phyloP scores from a whole-genome alignment of 106 monocot species.

The Dioscorea alata region DNA sequence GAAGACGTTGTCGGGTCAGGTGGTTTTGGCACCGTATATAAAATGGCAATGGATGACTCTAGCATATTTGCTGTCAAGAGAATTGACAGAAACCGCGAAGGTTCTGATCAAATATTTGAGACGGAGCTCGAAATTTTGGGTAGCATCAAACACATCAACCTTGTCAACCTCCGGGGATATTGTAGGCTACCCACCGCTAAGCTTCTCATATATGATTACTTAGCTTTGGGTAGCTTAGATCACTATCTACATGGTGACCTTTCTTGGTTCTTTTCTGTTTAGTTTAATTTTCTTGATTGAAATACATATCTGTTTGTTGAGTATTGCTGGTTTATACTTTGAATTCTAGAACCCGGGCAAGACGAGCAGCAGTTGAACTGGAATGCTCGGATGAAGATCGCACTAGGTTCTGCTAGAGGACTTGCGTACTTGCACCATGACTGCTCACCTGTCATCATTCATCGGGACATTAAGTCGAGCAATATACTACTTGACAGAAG shows the following conservation, averaged over 20 bases:
- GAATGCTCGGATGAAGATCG: slow-evolving; percentile 96
- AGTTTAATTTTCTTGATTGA: background rate
- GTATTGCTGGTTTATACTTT: background rate
- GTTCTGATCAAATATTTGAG: slow-evolving; percentile 60
- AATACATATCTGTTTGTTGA: too few species aligned
- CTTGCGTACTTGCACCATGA: slow-evolving; percentile 94
- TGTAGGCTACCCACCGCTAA: slow-evolving; percentile 69
- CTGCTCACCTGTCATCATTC: slow-evolving; percentile 75
- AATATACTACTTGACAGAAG: slow-evolving; percentile 92
- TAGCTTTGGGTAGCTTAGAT: slow-evolving; percentile 80
- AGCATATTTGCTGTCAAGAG: slow-evolving; percentile 73
- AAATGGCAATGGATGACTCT: slow-evolving; percentile 87
- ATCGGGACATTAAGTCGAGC: slow-evolving; percentile 82
- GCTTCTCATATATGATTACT: slow-evolving; percentile 84
- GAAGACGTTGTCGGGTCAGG: slow-evolving; percentile 80
- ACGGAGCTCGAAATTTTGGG: slow-evolving; percentile 75
- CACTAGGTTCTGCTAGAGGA: slow-evolving; percentile 81
- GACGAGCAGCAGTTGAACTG: slow-evolving; percentile 85
- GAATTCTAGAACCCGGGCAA: slow-evolving; percentile 47
- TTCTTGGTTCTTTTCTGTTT: background rate
- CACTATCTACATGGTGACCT: slow-evolving; percentile 73
- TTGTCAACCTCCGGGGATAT: slow-evolving; percentile 80
- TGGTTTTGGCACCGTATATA: slow-evolving; percentile 89
- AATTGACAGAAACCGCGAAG: slow-evolving; percentile 52
- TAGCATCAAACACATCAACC: slow-evolving; percentile 88